Percentiles rank a stretch among this genome's conserved stretches.
phyloP scores from a whole-genome alignment of 495 filamentous ascomycete species.

The Podospora conica region DNA sequence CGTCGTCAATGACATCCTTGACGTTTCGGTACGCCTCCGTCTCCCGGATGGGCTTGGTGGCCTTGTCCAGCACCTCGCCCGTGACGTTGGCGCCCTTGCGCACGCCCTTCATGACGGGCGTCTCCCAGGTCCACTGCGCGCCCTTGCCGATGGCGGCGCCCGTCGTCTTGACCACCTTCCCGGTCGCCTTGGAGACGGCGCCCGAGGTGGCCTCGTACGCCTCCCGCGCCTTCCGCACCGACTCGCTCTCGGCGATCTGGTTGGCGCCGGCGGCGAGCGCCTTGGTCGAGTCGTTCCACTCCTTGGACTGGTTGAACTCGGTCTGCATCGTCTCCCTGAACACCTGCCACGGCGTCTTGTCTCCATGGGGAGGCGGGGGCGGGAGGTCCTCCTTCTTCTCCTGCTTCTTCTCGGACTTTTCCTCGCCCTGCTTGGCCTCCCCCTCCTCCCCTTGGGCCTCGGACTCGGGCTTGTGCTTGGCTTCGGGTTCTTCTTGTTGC shows the following conservation, averaged over 20 bases:
- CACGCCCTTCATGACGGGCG: constrained; percentile 85
- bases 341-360: constrained; percentile 97
- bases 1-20: constrained; percentile 94
- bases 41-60: constrained; percentile 85
- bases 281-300: constrained; percentile 98
- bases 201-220: constrained; percentile 80
- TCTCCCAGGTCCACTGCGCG: constrained; percentile 96
- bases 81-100: constrained; percentile 77
- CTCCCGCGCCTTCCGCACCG: constrained; percentile 75
- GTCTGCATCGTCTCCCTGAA: constrained; percentile 89
- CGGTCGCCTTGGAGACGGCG: constrained; percentile 63
- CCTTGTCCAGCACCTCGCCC: constrained; percentile 82
- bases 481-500: constrained; percentile 31
- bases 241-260: constrained; percentile 89
- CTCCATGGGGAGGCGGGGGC: constrained; percentile 88
- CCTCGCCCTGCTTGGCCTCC: constrained; percentile 41
- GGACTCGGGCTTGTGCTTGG: constrained; percentile 40
- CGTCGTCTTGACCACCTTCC: constrained; percentile 74
- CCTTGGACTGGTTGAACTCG: constrained; percentile 95
- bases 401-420: constrained; percentile 44
- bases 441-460: constrained; percentile 39
- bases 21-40: constrained; percentile 92
- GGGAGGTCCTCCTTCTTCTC: constrained; percentile 70
- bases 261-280: constrained; percentile 81
- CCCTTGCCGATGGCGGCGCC: constrained; percentile 80